These are phyloP conservation scores for Leccinum incarnatum DNA, from an alignment of 768 basidiomycete genomes.

Conservation along the genomic window DNA sequence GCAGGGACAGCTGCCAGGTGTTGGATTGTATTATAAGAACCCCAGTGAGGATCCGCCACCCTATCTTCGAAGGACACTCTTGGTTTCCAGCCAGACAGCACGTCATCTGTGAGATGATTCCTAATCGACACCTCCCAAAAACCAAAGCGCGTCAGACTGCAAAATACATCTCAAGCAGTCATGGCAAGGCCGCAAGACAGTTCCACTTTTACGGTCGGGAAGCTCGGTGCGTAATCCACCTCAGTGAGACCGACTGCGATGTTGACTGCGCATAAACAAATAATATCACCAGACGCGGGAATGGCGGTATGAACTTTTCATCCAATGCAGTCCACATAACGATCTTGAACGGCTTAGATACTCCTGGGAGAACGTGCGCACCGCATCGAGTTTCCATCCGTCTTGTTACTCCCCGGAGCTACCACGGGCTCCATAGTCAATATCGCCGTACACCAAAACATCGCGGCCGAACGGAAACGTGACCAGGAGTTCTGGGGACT, in stretches of 20 bases:
- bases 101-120: not conserved
- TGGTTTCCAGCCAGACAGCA: too few relatives aligned
- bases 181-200: conserved; percentile 52
- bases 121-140: conserved; percentile 4
- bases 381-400: too few relatives aligned
- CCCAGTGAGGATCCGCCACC: too few relatives aligned
- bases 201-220: conserved; percentile 92
- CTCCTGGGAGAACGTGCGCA: too few relatives aligned
- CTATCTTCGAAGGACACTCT: too few relatives aligned
- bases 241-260: conserved; percentile 2
- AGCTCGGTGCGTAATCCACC: conserved; percentile 67
- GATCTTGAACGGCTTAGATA: too few relatives aligned
- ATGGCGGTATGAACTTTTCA: conserved; percentile 68
- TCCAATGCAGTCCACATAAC: not conserved
- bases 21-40: too few relatives aligned
- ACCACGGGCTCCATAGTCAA: too few relatives aligned
- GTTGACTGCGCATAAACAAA: conserved; percentile 1
- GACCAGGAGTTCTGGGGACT: conserved; percentile 81
- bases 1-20: too few relatives aligned
- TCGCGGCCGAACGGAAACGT: conserved; percentile 76
- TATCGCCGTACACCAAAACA: conserved; percentile 79
- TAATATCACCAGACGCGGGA: conserved; percentile 66
- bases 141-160: conserved; percentile 4
- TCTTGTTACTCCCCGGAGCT: too few relatives aligned
- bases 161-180: conserved; percentile 2